Conservation (phyloP, 192 early-diverging fungal species). For the Podila verticillata region DNA sequence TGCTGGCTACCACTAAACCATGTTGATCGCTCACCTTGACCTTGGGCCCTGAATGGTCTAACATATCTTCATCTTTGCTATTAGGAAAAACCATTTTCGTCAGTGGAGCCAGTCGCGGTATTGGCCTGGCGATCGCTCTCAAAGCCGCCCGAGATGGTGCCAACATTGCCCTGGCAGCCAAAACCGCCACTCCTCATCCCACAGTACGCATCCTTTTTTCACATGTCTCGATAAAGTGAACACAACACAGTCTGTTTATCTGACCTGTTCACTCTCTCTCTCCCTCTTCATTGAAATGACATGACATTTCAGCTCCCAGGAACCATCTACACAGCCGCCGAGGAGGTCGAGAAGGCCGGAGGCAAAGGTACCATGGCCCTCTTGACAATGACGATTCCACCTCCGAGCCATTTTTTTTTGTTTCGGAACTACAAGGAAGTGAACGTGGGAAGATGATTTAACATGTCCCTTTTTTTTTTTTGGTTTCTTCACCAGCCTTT, state of each 20-base stretch:
- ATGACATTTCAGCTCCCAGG: constrained; percentile 70
- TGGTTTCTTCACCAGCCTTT: constrained; percentile 56
- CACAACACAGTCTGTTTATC: no score
- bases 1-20: no score
- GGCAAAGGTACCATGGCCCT: constrained; percentile 58
- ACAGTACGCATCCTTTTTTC: constrained; percentile 48
- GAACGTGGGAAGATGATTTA: no score
- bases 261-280: background rate
- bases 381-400: no score
- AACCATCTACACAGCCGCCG: constrained; percentile 83
- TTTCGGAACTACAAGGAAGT: no score
- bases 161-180: constrained; percentile 78
- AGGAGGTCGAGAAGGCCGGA: constrained; percentile 76
- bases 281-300: background rate
- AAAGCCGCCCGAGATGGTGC: constrained; percentile 75
- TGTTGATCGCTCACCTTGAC: no score
- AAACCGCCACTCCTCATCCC: constrained; percentile 74
- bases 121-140: constrained; percentile 80
- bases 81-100: constrained; percentile 46
- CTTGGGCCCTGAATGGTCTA: background rate
- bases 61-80: no score
- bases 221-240: background rate
- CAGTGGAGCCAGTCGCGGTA: constrained; percentile 64
- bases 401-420: background rate
- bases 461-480: background rate